phyloP scores from a whole-genome alignment of 306 rosid species.

The Quercus ilex region DNA sequence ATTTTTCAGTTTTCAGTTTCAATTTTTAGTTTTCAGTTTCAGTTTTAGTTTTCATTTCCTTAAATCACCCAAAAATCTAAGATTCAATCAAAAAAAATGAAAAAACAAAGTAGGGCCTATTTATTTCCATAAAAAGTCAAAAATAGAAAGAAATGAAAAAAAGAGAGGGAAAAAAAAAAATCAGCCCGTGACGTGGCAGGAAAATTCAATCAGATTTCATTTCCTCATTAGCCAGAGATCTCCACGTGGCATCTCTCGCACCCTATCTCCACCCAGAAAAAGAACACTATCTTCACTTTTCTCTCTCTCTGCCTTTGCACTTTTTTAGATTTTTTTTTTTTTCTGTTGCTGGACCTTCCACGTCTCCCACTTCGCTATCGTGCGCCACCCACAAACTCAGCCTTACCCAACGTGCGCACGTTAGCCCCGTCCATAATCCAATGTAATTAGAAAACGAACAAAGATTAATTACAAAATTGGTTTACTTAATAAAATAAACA shows the following conservation, averaged over 20 bases:
- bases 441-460: neutral
- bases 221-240: neutral
- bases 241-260: neutral
- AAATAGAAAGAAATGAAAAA: too few relatives aligned
- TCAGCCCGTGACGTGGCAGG: neutral
- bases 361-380: neutral
- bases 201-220: neutral
- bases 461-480: too few relatives aligned
- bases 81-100: too few relatives aligned
- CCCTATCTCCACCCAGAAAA: neutral
- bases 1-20: too few relatives aligned
- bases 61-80: too few relatives aligned
- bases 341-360: neutral
- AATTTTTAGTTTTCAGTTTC: too few relatives aligned
- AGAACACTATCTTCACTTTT: neutral
- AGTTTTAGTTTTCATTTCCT: too few relatives aligned
- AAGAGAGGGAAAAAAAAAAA: neutral
- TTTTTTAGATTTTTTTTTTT: neutral
- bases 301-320: neutral
- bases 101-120: too few relatives aligned
- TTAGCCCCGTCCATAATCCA: neutral
- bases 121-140: too few relatives aligned
- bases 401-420: constrained; percentile 8
- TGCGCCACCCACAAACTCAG: neutral
- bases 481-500: neutral